Evolutionary conservation across 495 filamentous ascomycete species (phyloP).

Genomic region (Thozetella sp.): DNA sequence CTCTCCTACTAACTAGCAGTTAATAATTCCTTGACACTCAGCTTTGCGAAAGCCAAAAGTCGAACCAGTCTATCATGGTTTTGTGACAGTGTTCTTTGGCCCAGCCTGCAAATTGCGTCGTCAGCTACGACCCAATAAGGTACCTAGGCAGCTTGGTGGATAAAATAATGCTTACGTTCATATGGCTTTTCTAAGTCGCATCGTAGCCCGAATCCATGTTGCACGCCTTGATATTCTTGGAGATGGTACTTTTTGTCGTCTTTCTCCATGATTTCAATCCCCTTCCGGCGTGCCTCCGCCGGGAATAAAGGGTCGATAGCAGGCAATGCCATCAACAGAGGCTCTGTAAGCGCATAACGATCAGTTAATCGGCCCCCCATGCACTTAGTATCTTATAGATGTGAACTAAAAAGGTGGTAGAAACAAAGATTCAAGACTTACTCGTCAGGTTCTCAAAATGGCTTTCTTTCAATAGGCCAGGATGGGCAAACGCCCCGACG

Average conservation of each 20-base stretch:
- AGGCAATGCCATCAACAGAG: slow-evolving; percentile 24
- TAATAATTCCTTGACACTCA: too few species aligned
- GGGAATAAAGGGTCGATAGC: slow-evolving; percentile 65
- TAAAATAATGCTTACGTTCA: slow-evolving; percentile 8
- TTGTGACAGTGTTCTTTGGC: not conserved
- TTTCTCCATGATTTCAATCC: slow-evolving; percentile 57
- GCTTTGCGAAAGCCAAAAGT: not conserved
- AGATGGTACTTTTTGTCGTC: slow-evolving; percentile 58
- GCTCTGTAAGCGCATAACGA: too few species aligned
- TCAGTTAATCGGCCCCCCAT: too few species aligned
- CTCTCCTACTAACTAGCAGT: too few species aligned
- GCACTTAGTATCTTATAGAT: too few species aligned
- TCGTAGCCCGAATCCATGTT: slow-evolving; percentile 65
- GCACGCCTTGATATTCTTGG: slow-evolving; percentile 60
- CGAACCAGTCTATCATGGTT: not conserved
- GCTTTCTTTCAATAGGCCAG: slow-evolving; percentile 30
- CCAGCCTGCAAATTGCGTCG: not conserved
- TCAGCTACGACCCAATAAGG: not conserved
- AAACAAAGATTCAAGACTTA: not conserved
- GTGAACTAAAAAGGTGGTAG: not conserved
- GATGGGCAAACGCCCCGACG: slow-evolving; percentile 41
- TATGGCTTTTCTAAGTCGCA: slow-evolving; percentile 48
- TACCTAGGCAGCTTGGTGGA: not conserved
- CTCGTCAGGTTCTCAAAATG: slow-evolving; percentile 27
- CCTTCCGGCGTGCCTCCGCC: slow-evolving; percentile 56